Percentiles rank a stretch among this genome's conserved stretches.
These are phyloP conservation scores for Solanum boliviense DNA, from an alignment of 257 asterid genomes.

Conservation along the genomic window DNA sequence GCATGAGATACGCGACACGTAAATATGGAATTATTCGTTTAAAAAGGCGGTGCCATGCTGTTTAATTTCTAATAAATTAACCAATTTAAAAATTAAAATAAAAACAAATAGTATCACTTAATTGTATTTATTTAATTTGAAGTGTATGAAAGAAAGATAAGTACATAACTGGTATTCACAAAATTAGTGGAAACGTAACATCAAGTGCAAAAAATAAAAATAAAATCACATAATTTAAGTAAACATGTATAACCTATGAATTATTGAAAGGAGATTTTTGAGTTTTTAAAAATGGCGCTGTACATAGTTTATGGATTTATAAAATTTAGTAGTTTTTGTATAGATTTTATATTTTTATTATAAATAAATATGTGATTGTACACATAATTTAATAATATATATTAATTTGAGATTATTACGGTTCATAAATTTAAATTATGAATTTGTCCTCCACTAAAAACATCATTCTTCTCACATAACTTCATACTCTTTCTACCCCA, in stretches of 20 bases:
- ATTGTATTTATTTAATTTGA: background rate
- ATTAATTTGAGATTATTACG: no score
- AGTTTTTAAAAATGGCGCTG: no score
- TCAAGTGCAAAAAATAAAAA: background rate
- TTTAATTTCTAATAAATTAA: background rate
- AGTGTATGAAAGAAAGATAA: background rate
- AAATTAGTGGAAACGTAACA: background rate
- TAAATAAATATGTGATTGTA: background rate
- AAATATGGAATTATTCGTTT: background rate
- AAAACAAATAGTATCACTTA: background rate
- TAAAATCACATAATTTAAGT: background rate
- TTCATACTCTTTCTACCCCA: background rate
- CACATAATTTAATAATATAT: background rate
- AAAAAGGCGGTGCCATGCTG: background rate
- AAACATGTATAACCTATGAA: background rate
- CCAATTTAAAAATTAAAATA: background rate
- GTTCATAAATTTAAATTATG: background rate
- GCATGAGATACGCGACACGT: background rate
- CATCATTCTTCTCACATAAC: no score
- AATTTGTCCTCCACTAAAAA: background rate
- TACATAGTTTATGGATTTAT: no score
- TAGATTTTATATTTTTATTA: no score
- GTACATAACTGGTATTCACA: background rate
- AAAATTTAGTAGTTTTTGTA: background rate
- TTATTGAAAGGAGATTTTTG: background rate